Conservation (phyloP, 192 early-diverging fungal species). For the Rhizophagus sp. region DNA sequence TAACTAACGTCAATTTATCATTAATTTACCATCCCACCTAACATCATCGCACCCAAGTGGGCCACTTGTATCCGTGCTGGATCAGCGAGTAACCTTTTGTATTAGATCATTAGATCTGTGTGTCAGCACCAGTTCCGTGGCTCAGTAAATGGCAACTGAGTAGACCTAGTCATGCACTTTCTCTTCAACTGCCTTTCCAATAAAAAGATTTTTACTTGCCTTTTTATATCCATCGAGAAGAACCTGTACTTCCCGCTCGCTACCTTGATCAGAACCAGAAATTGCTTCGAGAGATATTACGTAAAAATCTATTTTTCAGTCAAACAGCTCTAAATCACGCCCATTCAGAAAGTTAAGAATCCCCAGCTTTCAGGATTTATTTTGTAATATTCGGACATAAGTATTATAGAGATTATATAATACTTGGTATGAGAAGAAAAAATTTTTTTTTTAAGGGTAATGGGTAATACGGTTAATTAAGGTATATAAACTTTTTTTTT, state of each 20-base stretch:
- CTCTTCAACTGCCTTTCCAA: not conserved
- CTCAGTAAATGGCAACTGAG: slow-evolving; percentile 11
- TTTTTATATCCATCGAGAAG: slow-evolving; percentile 23
- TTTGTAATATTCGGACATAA: slow-evolving; percentile 5
- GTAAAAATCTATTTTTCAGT: slow-evolving; percentile 13
- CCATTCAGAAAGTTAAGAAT: slow-evolving; percentile 15
- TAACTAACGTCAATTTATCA: not conserved
- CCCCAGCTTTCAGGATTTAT: not conserved
- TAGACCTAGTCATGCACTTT: slow-evolving; percentile 24
- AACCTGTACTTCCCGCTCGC: not conserved
- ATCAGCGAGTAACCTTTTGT: slow-evolving; percentile 23
- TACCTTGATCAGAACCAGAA: slow-evolving; percentile 1
- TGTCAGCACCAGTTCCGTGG: slow-evolving; percentile 30
- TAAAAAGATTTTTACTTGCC: slow-evolving; percentile 27
- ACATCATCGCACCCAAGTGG: slow-evolving; percentile 15
- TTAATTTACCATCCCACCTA: slow-evolving; percentile 6
- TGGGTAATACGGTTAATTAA: too few species aligned
- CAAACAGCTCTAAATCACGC: not conserved
- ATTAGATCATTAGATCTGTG: slow-evolving; percentile 26
- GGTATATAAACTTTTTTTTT: too few species aligned
- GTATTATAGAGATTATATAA: too few species aligned
- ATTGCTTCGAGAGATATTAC: not conserved
- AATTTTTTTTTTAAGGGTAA: too few species aligned
- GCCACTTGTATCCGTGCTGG: slow-evolving; percentile 16
- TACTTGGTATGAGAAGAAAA: too few species aligned